Conservation (phyloP, 345 rosid genomes). For the Carallia pectinifolia region DNA sequence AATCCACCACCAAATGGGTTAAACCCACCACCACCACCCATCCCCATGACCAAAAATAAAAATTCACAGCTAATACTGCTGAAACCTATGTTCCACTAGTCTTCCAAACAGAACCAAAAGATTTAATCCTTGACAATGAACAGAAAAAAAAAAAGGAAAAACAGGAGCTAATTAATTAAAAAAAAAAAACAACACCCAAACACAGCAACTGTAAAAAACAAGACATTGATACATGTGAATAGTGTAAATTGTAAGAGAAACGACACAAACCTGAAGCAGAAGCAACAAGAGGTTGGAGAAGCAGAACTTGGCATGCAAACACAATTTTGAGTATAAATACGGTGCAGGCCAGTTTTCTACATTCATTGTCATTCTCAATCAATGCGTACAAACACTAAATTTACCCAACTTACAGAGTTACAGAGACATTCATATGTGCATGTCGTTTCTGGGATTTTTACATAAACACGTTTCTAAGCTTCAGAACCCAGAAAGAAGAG, state of each 20-base stretch:
- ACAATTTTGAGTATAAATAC: constrained; percentile 68
- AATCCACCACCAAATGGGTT: constrained; percentile 75
- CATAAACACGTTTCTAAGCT: no score
- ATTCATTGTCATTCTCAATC: constrained; percentile 36
- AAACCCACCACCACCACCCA: constrained; percentile 64
- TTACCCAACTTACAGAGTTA: background rate
- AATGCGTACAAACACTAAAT: background rate
- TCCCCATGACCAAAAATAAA: constrained; percentile 41
- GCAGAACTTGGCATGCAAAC: constrained; percentile 72
- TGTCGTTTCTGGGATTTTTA: background rate
- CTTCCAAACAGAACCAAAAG: no score
- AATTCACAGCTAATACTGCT: no score
- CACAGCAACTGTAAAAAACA: background rate
- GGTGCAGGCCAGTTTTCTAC: constrained; percentile 64
- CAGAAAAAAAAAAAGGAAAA: no score
- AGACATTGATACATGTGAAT: background rate
- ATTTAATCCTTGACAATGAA: no score
- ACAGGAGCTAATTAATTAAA: no score
- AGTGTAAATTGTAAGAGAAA: background rate
- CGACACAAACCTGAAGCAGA: constrained; percentile 55
- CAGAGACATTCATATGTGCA: background rate
- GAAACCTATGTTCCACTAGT: no score
- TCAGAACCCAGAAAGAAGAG: background rate
- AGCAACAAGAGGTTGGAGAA: constrained; percentile 86
- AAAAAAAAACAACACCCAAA: no score